Evolutionary conservation across 2,329 filamentous ascomycete species (phyloP).

Genomic region (Seiridium unicorne): DNA sequence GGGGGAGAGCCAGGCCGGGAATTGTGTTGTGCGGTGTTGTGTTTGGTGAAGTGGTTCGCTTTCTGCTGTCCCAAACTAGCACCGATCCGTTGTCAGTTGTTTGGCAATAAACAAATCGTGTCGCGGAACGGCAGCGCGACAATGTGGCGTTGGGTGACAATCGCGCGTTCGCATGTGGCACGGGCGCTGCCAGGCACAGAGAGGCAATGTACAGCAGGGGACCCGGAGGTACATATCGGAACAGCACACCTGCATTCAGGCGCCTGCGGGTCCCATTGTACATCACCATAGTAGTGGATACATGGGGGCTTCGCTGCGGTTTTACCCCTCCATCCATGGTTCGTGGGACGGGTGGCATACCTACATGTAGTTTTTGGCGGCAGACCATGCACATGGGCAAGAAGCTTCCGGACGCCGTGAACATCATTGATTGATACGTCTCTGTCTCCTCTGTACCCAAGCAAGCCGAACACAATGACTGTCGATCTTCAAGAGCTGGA

Average conservation of each 20-base stretch:
- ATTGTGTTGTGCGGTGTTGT: background rate
- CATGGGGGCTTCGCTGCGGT: background rate
- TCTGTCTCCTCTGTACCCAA: background rate
- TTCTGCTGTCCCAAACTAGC: background rate
- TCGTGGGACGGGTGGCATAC: background rate
- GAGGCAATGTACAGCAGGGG: too few species aligned
- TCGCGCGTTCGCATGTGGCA: background rate
- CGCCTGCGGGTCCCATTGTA: too few species aligned
- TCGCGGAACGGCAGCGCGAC: background rate
- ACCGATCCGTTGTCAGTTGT: background rate
- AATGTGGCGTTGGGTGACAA: background rate
- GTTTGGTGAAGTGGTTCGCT: background rate
- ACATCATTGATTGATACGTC: too few species aligned
- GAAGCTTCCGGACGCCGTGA: background rate
- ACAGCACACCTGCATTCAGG: too few species aligned
- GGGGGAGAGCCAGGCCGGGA: background rate
- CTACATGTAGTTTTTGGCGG: background rate
- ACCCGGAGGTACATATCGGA: too few species aligned
- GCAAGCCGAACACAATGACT: constrained; percentile 24
- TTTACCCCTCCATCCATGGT: background rate
- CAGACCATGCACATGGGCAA: background rate
- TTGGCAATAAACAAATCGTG: background rate
- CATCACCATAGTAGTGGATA: too few species aligned
- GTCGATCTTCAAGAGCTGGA: constrained; percentile 56
- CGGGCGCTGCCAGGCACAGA: too few species aligned